Evolutionary conservation across 164 flowering plant genomes (phyloP), one percentile per base, ranked within the genome.

Genomic region (Echeveria elegans): DNA sequence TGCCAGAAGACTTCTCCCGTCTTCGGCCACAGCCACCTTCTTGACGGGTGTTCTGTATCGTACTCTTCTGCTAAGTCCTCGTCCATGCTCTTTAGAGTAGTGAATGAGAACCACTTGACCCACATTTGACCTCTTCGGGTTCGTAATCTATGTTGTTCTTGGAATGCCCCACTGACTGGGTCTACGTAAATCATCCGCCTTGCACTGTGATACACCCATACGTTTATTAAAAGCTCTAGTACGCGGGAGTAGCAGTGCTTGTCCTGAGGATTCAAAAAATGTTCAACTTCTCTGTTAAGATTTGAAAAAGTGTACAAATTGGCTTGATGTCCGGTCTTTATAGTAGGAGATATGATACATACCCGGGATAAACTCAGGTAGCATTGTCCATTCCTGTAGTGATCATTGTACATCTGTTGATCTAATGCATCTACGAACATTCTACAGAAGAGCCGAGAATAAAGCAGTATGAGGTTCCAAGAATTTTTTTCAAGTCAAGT

Each of bases 181-280:
- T 88, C 71, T 69, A 95, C 74, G 53, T 85, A 90, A 7, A 95
- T 84, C 86, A 95, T 92, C 62, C 84, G 73, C 75, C 93, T 85
- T 15, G 86, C 92, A 74, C 99, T 88, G 70, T 95, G 99, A 78
- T 90, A 95, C 40, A 96, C 93, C 99, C 98, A 95, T 4, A 95
- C 88, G 50, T 95, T 95, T 50, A 95, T 75, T 12, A 92, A 86
- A 8, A 95, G 77, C 80, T 95, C 99, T n/a, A 95, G 88, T 66
- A 95, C 76, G 50, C 96, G 84, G 31, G 97, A 83, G 75, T 95
- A 95, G 73, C 98, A 95, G 75, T 86, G 90, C 75, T 87, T 89
- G 73, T 95, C 98, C 99, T 95, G 91, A 75, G 45, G 43, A 60
- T 43, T 48, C 41, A 59, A 26, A 26, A 4, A 38, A 62, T 15